phyloP scores from a whole-genome alignment of 2,329 filamentous ascomycete species.

The Calonectria hawksworthii region DNA sequence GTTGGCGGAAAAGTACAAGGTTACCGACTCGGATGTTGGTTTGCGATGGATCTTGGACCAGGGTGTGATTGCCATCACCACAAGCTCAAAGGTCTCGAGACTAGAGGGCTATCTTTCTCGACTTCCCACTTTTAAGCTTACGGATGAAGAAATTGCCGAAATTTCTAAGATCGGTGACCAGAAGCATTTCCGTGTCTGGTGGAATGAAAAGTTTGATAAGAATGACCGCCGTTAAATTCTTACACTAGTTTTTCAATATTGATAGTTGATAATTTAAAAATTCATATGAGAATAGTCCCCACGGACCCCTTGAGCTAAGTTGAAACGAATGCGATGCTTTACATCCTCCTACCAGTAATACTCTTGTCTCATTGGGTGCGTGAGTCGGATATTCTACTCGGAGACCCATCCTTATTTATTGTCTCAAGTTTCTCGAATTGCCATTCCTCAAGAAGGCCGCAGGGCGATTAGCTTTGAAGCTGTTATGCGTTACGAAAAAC shows the following conservation, averaged over 20 bases:
- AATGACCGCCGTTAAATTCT: slow-evolving; percentile 60
- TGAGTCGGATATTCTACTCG: too few species aligned
- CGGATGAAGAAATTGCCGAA: slow-evolving; percentile 68
- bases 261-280: background rate
- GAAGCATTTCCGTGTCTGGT: slow-evolving; percentile 75
- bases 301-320: too few species aligned
- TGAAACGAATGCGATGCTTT: too few species aligned
- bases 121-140: slow-evolving; percentile 69
- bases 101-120: slow-evolving; percentile 67
- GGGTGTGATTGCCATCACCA: slow-evolving; percentile 71
- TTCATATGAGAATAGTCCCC: too few species aligned
- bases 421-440: too few species aligned
- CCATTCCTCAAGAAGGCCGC: too few species aligned
- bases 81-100: slow-evolving; percentile 70
- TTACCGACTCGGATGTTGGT: slow-evolving; percentile 68
- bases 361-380: too few species aligned
- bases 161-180: slow-evolving; percentile 68
- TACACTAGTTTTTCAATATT: background rate
- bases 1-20: slow-evolving; percentile 71
- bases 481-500: too few species aligned
- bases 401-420: too few species aligned
- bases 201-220: slow-evolving; percentile 64
- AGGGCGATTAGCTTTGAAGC: too few species aligned
- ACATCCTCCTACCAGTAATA: too few species aligned
- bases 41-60: slow-evolving; percentile 74